Evolutionary conservation across 192 early-diverging fungal genomes (phyloP).

Genomic region (Phycomyces nitens): DNA sequence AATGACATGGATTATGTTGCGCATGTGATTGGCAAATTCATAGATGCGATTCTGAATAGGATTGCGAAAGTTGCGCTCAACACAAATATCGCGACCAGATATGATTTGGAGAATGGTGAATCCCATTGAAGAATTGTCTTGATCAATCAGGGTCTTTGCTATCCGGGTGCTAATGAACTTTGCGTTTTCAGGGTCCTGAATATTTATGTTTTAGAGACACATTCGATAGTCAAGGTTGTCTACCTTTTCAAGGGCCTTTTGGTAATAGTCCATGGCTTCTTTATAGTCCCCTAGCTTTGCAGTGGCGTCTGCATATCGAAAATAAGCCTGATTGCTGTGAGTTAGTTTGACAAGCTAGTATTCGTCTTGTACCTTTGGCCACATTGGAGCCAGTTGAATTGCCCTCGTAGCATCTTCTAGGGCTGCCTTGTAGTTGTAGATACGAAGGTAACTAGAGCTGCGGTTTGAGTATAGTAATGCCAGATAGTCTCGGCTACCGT

Average conservation of each 20-base stretch:
- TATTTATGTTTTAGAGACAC: background rate
- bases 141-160: constrained; percentile 50
- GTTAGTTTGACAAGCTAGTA: constrained; percentile 14
- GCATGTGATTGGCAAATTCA: constrained; percentile 77
- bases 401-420: constrained; percentile 29
- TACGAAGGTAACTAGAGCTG: constrained; percentile 29
- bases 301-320: constrained; percentile 57
- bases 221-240: background rate
- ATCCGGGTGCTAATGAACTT: constrained; percentile 47
- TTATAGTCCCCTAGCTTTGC: constrained; percentile 46
- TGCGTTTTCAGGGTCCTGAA: constrained; percentile 46
- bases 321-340: constrained; percentile 56
- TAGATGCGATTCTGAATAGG: constrained; percentile 76
- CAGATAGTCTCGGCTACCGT: constrained; percentile 36
- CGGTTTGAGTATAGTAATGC: constrained; percentile 39
- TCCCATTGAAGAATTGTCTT: constrained; percentile 54
- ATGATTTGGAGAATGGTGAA: constrained; percentile 64
- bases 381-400: constrained; percentile 31
- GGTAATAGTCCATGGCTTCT: constrained; percentile 45
- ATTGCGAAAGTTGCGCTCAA: constrained; percentile 41
- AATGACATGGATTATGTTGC: constrained; percentile 83
- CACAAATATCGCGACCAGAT: constrained; percentile 70
- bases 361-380: constrained; percentile 35
- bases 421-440: constrained; percentile 7
- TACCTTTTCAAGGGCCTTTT: constrained; percentile 39